Conservation (phyloP, 2,329 filamentous ascomycete species). For the Aspergillus fijiensis region DNA sequence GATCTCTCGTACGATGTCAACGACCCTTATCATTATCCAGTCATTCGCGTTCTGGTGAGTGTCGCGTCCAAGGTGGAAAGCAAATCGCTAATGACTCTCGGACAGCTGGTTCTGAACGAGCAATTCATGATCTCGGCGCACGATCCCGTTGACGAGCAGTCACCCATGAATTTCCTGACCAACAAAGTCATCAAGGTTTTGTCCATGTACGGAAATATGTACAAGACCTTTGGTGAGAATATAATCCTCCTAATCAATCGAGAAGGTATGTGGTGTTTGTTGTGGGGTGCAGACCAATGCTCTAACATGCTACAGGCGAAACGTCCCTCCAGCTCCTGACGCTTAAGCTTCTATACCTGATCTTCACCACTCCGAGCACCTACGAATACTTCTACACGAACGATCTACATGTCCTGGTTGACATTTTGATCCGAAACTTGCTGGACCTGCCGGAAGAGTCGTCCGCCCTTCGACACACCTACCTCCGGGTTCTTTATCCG, state of each 20-base stretch:
- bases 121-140: constrained; percentile 87
- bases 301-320: constrained; percentile 57
- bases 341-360: constrained; percentile 87
- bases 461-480: constrained; percentile 76
- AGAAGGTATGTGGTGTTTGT: constrained; percentile 57
- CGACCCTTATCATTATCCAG: constrained; percentile 93
- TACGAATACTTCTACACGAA: constrained; percentile 99
- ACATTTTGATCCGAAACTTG: constrained; percentile 96
- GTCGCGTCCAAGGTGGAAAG: not conserved
- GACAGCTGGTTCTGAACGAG: constrained; percentile 88
- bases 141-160: constrained; percentile 46
- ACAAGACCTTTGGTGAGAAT: constrained; percentile 96
- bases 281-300: not conserved
- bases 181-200: constrained; percentile 93
- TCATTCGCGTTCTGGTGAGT: constrained; percentile 85
- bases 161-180: constrained; percentile 61
- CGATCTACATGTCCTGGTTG: constrained; percentile 86
- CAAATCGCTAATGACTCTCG: constrained; percentile 15
- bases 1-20: constrained; percentile 79
- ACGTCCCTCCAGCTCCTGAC: constrained; percentile 95
- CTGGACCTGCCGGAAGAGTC: constrained; percentile 87
- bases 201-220: constrained; percentile 73
- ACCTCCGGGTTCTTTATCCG: constrained; percentile 87
- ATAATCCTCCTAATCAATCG: constrained; percentile 93
- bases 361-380: constrained; percentile 88